Percentiles rank a stretch among this genome's conserved stretches.
phyloP scores from a whole-genome alignment of 768 basidiomycete species.

The Tephrocybe rancida region DNA sequence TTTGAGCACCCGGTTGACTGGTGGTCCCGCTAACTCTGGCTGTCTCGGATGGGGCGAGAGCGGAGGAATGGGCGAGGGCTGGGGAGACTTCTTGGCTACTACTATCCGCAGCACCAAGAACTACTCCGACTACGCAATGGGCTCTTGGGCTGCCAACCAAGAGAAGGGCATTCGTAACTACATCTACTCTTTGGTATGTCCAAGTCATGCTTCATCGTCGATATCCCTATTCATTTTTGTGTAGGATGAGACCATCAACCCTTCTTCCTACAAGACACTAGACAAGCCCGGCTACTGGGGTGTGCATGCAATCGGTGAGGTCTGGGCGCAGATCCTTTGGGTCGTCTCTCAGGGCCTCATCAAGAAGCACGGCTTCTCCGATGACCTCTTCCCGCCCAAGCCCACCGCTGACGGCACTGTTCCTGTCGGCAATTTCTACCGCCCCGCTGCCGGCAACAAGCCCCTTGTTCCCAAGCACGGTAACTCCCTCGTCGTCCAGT shows the following conservation, averaged over 20 bases:
- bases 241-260: constrained; percentile 72
- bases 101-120: constrained; percentile 74
- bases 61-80: constrained; percentile 98
- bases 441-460: constrained; percentile 45
- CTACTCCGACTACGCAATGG: constrained; percentile 88
- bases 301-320: constrained; percentile 90
- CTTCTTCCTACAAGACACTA: constrained; percentile 91
- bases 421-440: constrained; percentile 79
- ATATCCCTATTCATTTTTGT: background rate
- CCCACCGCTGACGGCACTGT: constrained; percentile 64
- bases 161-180: constrained; percentile 83
- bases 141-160: constrained; percentile 90
- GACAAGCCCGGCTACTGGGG: constrained; percentile 95
- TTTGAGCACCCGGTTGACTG: constrained; percentile 90
- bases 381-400: constrained; percentile 79
- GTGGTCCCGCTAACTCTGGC: constrained; percentile 89
- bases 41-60: constrained; percentile 96
- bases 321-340: constrained; percentile 94
- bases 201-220: background rate
- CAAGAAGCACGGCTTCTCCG: constrained; percentile 78
- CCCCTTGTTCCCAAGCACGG: constrained; percentile 87
- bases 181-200: constrained; percentile 69
- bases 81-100: constrained; percentile 94
- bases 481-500: constrained; percentile 82
- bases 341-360: constrained; percentile 75